Evolutionary conservation across 345 rosid species (phyloP).

Genomic region (Arabis hirsuta): DNA sequence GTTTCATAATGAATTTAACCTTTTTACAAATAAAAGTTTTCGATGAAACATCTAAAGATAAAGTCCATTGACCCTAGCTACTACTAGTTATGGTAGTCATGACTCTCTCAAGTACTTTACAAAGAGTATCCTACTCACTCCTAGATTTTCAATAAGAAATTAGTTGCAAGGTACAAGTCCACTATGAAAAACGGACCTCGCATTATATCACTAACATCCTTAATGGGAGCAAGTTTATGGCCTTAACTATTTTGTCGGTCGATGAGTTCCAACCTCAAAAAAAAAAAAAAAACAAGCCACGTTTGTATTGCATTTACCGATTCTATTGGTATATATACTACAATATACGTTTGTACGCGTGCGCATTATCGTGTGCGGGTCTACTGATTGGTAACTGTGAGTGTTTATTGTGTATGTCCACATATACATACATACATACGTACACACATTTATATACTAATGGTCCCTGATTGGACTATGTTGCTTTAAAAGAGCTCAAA

Average conservation of each 20-base stretch:
- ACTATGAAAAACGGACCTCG: slow-evolving; percentile 9
- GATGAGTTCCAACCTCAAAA: slow-evolving; percentile 3
- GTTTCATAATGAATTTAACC: slow-evolving; percentile 12
- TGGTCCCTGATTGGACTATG: slow-evolving; percentile 16
- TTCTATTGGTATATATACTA: not conserved
- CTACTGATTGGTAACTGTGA: slow-evolving; percentile 6
- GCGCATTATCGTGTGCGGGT: slow-evolving; percentile 27
- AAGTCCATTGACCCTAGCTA: slow-evolving; percentile 27
- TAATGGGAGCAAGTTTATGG: slow-evolving; percentile 20
- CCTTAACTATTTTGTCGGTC: slow-evolving; percentile 30
- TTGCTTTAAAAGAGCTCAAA: slow-evolving; percentile 31
- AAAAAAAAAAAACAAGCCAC: slow-evolving; percentile 1
- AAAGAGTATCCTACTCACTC: not conserved
- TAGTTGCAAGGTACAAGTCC: not conserved
- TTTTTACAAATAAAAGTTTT: slow-evolving; percentile 1
- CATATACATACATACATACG: not conserved
- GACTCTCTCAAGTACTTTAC: slow-evolving; percentile 4
- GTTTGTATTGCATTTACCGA: slow-evolving; percentile 21
- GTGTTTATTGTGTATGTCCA: slow-evolving; percentile 1
- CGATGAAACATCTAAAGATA: slow-evolving; percentile 17
- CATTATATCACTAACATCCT: slow-evolving; percentile 16
- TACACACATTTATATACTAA: not conserved
- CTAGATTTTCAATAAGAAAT: slow-evolving; percentile 3
- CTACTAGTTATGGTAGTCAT: slow-evolving; percentile 26
- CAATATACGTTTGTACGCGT: slow-evolving; percentile 30